Percentiles rank a stretch among this genome's conserved stretches.
phyloP scores from a whole-genome alignment of 768 basidiomycete genomes.

The Boletus vinaceobasis region DNA sequence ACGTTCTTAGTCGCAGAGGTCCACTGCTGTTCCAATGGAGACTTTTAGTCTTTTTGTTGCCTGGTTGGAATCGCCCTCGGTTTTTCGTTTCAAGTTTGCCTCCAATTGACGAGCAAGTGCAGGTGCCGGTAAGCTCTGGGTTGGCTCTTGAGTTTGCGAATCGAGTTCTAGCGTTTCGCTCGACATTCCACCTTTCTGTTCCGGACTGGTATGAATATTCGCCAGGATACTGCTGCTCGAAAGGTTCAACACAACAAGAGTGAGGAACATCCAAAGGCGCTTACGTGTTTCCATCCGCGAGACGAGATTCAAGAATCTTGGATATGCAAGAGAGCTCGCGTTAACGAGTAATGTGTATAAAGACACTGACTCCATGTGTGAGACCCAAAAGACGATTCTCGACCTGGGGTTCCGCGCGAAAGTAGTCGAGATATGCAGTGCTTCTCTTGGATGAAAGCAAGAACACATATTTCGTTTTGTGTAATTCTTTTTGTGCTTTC shows the following conservation, averaged over 20 bases:
- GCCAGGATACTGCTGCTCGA: background rate
- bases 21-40: slow-evolving; percentile 64
- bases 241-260: background rate
- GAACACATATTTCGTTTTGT: slow-evolving; percentile 59
- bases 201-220: background rate
- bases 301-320: slow-evolving; percentile 8
- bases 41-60: slow-evolving; percentile 64
- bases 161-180: slow-evolving; percentile 13
- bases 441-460: slow-evolving; percentile 44
- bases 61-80: slow-evolving; percentile 12
- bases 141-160: slow-evolving; percentile 42
- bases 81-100: slow-evolving; percentile 35
- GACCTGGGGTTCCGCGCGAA: slow-evolving; percentile 55
- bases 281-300: slow-evolving; percentile 15
- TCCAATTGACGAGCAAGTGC: slow-evolving; percentile 16
- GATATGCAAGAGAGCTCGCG: background rate
- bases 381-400: slow-evolving; percentile 64
- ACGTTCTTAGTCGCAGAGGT: slow-evolving; percentile 61
- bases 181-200: background rate
- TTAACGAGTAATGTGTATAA: background rate
- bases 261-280: background rate
- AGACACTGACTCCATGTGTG: slow-evolving; percentile 47
- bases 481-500: slow-evolving; percentile 46
- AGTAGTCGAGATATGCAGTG: slow-evolving; percentile 61
- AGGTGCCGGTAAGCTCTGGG: slow-evolving; percentile 26